A percentile compares a stretch with the other conserved stretches of the same genome.
These are phyloP conservation scores for Trichoderma atroviride DNA, from an alignment of 2,329 filamentous ascomycete species.

Conservation along the genomic window DNA sequence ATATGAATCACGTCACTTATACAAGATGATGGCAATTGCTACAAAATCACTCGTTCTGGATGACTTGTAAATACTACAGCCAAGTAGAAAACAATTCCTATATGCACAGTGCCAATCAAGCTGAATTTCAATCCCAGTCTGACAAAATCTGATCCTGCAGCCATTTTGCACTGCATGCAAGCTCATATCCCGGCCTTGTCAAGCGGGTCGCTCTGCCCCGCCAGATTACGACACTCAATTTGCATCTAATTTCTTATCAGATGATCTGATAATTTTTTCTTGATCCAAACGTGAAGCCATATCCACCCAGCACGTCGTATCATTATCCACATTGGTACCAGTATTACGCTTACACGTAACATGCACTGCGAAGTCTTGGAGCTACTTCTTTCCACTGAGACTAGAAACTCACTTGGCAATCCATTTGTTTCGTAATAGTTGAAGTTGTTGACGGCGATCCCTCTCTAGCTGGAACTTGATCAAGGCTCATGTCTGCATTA, in stretches of 20 bases:
- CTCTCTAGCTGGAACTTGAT: not conserved
- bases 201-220: constrained; percentile 5
- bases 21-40: not conserved
- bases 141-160: not conserved
- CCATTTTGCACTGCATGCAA: not conserved
- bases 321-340: not conserved
- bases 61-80: not conserved
- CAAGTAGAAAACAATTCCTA: not conserved
- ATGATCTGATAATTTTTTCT: constrained; percentile 24
- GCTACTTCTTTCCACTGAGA: no score
- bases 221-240: constrained; percentile 1
- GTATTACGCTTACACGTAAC: not conserved
- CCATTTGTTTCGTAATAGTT: not conserved
- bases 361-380: not conserved
- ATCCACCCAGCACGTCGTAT: not conserved
- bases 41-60: not conserved
- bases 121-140: no score
- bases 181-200: not conserved
- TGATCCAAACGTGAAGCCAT: not conserved
- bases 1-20: not conserved
- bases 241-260: constrained; percentile 19
- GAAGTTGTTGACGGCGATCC: not conserved
- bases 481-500: not conserved
- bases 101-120: not conserved
- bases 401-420: not conserved